Percentiles rank a stretch among this genome's conserved stretches.
These are phyloP conservation scores for Raphanus raphanistrum DNA, from an alignment of 345 rosid genomes.

Conservation along the genomic window DNA sequence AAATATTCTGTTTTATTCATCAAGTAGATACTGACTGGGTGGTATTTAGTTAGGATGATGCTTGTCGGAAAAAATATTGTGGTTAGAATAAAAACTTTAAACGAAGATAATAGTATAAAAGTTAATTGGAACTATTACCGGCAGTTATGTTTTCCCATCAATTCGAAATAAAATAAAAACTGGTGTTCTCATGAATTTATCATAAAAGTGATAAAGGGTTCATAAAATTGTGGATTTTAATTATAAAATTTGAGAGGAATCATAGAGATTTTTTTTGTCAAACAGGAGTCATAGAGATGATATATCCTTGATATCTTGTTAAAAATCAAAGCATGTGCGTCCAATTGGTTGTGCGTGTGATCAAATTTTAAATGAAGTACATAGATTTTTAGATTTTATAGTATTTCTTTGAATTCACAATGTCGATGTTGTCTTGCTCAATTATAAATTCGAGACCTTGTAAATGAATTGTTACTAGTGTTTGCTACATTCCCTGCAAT, in stretches of 20 bases:
- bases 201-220: neutral
- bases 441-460: neutral
- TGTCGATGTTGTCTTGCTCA: neutral
- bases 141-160: neutral
- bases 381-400: neutral
- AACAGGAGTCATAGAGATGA: neutral
- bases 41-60: conserved; percentile 17
- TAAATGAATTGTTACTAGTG: neutral
- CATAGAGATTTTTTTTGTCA: neutral
- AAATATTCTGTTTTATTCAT: neutral
- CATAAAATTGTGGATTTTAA: neutral
- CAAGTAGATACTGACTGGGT: neutral
- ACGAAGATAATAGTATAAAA: neutral
- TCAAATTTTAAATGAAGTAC: neutral
- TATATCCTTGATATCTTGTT: neutral
- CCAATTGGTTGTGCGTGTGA: neutral
- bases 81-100: neutral
- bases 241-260: neutral
- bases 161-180: neutral
- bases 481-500: neutral
- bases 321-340: neutral
- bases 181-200: neutral
- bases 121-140: neutral
- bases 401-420: neutral
- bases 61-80: conserved; percentile 18